Evolutionary conservation across 345 rosid species (phyloP).

Genomic region (Aquilaria yunnanensis): DNA sequence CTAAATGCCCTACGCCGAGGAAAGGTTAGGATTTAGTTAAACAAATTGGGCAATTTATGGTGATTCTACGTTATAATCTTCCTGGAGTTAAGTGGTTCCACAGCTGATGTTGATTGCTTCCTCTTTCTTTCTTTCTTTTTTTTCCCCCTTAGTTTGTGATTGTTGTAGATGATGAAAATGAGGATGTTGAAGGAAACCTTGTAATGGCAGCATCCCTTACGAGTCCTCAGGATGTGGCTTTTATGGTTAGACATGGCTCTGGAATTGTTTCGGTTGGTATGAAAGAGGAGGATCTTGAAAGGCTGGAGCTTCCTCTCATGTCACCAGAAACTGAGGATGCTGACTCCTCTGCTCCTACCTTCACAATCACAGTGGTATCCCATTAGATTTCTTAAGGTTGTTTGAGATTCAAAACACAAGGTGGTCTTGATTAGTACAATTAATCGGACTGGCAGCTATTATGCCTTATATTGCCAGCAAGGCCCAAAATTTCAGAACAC

Average conservation of each 20-base stretch:
- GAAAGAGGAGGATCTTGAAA: slow-evolving; percentile 68
- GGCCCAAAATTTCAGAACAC: no score
- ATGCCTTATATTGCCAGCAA: no score
- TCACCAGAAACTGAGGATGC: slow-evolving; percentile 69
- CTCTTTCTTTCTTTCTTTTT: neutral
- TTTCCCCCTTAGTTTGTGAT: slow-evolving; percentile 58
- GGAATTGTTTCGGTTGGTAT: slow-evolving; percentile 84
- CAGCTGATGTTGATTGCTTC: slow-evolving; percentile 18
- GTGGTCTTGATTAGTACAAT: no score
- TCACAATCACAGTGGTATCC: slow-evolving; percentile 70
- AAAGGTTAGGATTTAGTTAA: slow-evolving; percentile 40
- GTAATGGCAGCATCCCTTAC: slow-evolving; percentile 65
- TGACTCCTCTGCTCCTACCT: slow-evolving; percentile 81
- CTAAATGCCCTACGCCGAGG: slow-evolving; percentile 52
- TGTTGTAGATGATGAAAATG: slow-evolving; percentile 81
- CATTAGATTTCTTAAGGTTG: no score
- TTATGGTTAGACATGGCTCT: slow-evolving; percentile 63
- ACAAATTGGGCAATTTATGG: neutral
- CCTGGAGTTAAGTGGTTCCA: neutral
- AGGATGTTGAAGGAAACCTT: slow-evolving; percentile 70
- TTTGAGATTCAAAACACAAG: no score
- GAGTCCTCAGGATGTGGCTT: slow-evolving; percentile 50
- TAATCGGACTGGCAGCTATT: no score
- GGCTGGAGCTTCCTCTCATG: slow-evolving; percentile 75
- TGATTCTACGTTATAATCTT: neutral